Conservation (phyloP, 2,329 filamentous ascomycete species). For the Beauveria scarabaeidicola region DNA sequence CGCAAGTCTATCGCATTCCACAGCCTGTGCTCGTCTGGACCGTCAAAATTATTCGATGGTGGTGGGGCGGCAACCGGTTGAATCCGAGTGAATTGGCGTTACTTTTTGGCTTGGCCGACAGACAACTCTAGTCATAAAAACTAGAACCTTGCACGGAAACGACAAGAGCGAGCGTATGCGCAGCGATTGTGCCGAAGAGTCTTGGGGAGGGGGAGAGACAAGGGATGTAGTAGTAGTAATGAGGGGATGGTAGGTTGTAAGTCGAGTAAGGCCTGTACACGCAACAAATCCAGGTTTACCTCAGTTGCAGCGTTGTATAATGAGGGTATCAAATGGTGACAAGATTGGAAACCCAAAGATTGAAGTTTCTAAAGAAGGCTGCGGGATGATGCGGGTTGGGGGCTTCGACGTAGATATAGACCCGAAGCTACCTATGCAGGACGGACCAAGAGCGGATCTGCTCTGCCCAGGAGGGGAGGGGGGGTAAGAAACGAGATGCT, state of each 20-base stretch:
- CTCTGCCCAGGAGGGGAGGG: neutral
- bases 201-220: neutral
- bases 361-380: conserved; percentile 5
- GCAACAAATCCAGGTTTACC: neutral
- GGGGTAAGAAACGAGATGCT: conserved; percentile 1
- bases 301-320: neutral
- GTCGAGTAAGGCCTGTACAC: neutral
- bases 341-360: neutral
- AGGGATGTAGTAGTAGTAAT: neutral
- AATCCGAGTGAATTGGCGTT: neutral
- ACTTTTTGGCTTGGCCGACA: neutral
- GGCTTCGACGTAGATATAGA: conserved; percentile 11
- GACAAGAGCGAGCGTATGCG: neutral
- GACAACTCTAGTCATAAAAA: neutral
- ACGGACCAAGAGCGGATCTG: conserved; percentile 9
- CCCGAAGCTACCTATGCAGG: conserved; percentile 10
- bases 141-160: neutral
- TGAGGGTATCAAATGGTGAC: neutral
- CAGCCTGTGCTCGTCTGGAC: neutral
- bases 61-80: neutral
- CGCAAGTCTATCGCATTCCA: conserved; percentile 3
- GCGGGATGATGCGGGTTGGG: conserved; percentile 11
- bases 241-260: neutral
- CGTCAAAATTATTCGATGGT: neutral
- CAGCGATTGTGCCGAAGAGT: neutral